These are phyloP conservation scores for Fusarium gaditjirri DNA, from an alignment of 2,329 filamentous ascomycete genomes.

Conservation along the genomic window DNA sequence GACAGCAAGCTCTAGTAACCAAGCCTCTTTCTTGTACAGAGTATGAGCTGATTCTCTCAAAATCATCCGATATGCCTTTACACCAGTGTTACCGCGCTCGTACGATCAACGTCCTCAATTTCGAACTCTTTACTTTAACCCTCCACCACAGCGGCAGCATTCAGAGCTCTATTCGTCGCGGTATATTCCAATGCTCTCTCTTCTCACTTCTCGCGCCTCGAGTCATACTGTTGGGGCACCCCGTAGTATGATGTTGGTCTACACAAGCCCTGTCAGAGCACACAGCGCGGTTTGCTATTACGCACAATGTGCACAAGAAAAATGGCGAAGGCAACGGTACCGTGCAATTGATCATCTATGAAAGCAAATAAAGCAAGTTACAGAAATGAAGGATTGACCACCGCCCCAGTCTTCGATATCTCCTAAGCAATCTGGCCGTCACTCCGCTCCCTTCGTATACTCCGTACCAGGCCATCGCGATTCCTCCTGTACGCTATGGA, in stretches of 20 bases:
- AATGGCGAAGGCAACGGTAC: conserved; percentile 11
- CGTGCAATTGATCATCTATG: conserved; percentile 19
- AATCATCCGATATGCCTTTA: conserved; percentile 10
- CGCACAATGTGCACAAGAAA: conserved; percentile 6
- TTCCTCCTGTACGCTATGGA: background rate
- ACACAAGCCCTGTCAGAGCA: conserved; percentile 10
- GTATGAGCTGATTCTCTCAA: background rate
- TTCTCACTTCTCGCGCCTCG: conserved; percentile 6
- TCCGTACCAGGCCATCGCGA: background rate
- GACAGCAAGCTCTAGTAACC: background rate
- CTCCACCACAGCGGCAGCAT: background rate
- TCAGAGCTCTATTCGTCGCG: background rate
- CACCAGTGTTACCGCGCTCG: conserved; percentile 30
- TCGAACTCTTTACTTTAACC: background rate
- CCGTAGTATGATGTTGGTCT: background rate
- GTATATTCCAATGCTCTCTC: background rate
- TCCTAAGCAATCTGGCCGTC: background rate
- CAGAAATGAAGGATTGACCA: background rate
- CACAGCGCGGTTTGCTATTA: conserved; percentile 19
- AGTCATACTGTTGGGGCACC: conserved; percentile 3
- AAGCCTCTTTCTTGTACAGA: background rate
- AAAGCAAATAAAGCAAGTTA: background rate
- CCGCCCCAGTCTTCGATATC: background rate
- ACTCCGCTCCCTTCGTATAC: background rate
- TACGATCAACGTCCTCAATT: conserved; percentile 12